Base-by-base conservation (phyloP, 2,329 filamentous ascomycete genomes). In the Pseudopithomyces maydicus region DNA sequence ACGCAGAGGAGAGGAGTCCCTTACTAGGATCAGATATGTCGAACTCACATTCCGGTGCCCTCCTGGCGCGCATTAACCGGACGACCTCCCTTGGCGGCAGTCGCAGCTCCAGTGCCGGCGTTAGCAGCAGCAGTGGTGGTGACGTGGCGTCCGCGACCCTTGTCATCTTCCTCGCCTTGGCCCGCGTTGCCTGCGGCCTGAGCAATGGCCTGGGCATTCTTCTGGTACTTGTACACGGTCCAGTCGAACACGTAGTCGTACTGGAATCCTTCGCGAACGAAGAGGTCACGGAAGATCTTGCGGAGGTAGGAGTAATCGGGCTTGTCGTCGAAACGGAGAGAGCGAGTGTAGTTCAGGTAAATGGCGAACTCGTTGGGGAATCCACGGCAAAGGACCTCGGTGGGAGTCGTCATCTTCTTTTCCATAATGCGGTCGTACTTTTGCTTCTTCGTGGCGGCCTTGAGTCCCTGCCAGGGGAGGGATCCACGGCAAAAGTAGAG, bases 401-500 rank as follows among this genome's bases (percentile, higher is more conserved):
- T 98, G 8, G 95, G 93, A 2, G 95, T 99, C 14, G 95, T 99
- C 95, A 98, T 98, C 91, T 99, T 99, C 89, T 99, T 99, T 86
- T 99, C 95, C 94, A 98, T 98, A 82, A 99, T 99, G 65, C 94
- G 88, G 81, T 99, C 95, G 77, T 99, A 98, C 84, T 99, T 99
- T 84, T 98, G 94, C 89, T 97, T 97, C 88, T 97, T 97, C 67
- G 93, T 97, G 69, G 94, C 94, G 82, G 94, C 94, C 87, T 97
- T 97, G 54, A 97, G 85, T 55, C 95, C 95, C 83, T 99, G 95
- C 95, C 95, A 99, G 61, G 95, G 95, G 56, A 99, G 92, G 64
- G 93, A 97, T 63, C 95, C 95, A 80, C 95, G 94, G 85, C 94
- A 98, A 84, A 99, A 99, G 86, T 99, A 99, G 63, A 99, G 90